A percentile compares a stretch with the other conserved stretches of the same genome.
These are phyloP conservation scores for Delonix regia DNA, from an alignment of 306 rosid species.

Conservation along the genomic window DNA sequence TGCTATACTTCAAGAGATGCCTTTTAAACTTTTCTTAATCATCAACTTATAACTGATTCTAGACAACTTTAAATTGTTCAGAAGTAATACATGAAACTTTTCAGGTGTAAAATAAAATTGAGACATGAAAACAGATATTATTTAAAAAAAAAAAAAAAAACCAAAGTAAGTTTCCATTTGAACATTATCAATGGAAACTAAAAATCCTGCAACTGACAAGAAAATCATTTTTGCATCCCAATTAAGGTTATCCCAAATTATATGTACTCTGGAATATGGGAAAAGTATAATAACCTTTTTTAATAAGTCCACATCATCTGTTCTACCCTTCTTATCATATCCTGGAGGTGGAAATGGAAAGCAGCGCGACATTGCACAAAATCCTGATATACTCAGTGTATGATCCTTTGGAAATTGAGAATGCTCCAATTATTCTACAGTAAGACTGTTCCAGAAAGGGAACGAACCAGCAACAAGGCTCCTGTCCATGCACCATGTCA, in stretches of 20 bases:
- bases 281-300: constrained; percentile 67
- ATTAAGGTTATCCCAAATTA: constrained; percentile 29
- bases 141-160: too few relatives aligned
- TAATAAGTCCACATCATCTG: constrained; percentile 63
- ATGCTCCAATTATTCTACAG: constrained; percentile 58
- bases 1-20: background rate
- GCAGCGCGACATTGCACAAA: constrained; percentile 99
- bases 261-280: constrained; percentile 26
- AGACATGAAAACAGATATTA: background rate
- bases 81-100: background rate
- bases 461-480: constrained; percentile 82
- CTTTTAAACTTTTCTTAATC: background rate
- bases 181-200: constrained; percentile 1
- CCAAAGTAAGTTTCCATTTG: background rate
- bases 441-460: constrained; percentile 61
- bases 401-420: constrained; percentile 53
- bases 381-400: constrained; percentile 47
- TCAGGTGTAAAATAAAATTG: background rate
- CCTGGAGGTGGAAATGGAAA: constrained; percentile 97
- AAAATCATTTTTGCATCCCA: background rate
- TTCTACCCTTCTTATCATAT: constrained; percentile 81
- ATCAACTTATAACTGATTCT: background rate
- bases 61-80: background rate
- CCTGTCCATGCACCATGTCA: constrained; percentile 99
- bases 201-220: background rate